These are phyloP conservation scores for Sclerotinia subarctica DNA, from an alignment of 2,329 filamentous ascomycete genomes.

Conservation along the genomic window DNA sequence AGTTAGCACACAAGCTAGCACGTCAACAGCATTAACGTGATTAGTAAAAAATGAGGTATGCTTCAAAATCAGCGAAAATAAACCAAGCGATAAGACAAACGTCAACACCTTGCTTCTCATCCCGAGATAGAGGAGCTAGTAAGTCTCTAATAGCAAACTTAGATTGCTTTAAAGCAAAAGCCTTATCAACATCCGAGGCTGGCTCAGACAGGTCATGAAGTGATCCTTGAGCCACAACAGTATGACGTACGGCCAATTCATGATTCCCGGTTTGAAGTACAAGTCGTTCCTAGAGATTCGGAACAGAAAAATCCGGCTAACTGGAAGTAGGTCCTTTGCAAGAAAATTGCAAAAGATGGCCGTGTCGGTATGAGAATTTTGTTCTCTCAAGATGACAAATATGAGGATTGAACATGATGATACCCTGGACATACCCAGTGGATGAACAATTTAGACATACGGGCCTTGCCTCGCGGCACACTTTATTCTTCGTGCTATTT, in stretches of 20 bases:
- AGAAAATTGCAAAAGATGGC: constrained; percentile 47
- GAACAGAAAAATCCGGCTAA: constrained; percentile 63
- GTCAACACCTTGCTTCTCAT: constrained; percentile 22
- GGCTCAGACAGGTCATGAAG: constrained; percentile 26
- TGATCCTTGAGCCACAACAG: constrained; percentile 29
- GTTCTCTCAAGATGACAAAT: background rate
- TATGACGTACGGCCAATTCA: constrained; percentile 29
- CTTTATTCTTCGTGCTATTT: constrained; percentile 28
- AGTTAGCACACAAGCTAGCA: constrained; percentile 14
- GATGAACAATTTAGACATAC: constrained; percentile 29
- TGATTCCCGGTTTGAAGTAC: constrained; percentile 60
- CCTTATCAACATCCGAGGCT: background rate
- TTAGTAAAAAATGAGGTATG: constrained; percentile 10
- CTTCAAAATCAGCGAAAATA: constrained; percentile 30
- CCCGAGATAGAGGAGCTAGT: constrained; percentile 16
- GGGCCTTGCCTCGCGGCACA: constrained; percentile 32
- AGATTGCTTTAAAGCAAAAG: constrained; percentile 29
- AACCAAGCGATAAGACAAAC: constrained; percentile 28
- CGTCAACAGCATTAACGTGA: background rate
- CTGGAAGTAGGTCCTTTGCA: constrained; percentile 55
- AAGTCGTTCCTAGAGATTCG: constrained; percentile 57
- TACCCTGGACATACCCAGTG: constrained; percentile 32
- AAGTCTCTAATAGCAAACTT: constrained; percentile 26
- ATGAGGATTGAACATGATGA: constrained; percentile 20
- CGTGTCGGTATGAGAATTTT: background rate